Percentiles rank a stretch among this genome's conserved stretches.
Conservation (phyloP, 2,329 filamentous ascomycete genomes). For the Fusarium napiforme region DNA sequence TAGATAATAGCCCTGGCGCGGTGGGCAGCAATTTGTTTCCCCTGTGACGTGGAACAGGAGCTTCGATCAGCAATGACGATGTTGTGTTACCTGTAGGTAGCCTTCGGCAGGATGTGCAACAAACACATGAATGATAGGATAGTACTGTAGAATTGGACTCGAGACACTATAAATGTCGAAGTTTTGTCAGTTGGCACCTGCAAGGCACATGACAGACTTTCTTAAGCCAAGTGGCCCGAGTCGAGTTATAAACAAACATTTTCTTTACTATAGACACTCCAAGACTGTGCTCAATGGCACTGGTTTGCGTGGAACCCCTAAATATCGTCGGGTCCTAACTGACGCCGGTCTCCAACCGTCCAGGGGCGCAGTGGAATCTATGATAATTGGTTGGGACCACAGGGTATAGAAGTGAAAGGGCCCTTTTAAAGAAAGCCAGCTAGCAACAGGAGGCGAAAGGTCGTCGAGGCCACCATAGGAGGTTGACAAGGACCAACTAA, state of each 20-base stretch:
- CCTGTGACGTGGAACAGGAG: background rate
- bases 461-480: constrained; percentile 27
- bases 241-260: background rate
- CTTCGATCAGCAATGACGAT: constrained; percentile 12
- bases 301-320: constrained; percentile 39
- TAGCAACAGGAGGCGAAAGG: constrained; percentile 24
- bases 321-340: constrained; percentile 29
- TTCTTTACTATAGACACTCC: constrained; percentile 9
- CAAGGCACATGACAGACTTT: background rate
- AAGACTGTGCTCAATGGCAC: constrained; percentile 20
- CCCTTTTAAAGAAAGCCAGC: constrained; percentile 9
- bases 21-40: background rate
- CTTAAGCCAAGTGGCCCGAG: background rate
- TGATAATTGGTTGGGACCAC: constrained; percentile 33
- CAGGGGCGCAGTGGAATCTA: background rate
- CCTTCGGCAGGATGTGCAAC: constrained; percentile 30
- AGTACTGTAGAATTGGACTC: constrained; percentile 8
- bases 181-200: background rate
- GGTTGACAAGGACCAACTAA: constrained; percentile 26
- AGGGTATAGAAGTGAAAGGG: constrained; percentile 24
- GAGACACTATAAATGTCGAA: constrained; percentile 22
- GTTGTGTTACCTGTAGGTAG: constrained; percentile 27
- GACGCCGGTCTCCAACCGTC: constrained; percentile 10
- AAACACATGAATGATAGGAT: constrained; percentile 12
- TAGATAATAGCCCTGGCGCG: background rate